Percentiles rank a stretch among this genome's conserved stretches.
Evolutionary conservation across 2,329 filamentous ascomycete genomes (phyloP).

Genomic region (Pestalotiopsis sp.): DNA sequence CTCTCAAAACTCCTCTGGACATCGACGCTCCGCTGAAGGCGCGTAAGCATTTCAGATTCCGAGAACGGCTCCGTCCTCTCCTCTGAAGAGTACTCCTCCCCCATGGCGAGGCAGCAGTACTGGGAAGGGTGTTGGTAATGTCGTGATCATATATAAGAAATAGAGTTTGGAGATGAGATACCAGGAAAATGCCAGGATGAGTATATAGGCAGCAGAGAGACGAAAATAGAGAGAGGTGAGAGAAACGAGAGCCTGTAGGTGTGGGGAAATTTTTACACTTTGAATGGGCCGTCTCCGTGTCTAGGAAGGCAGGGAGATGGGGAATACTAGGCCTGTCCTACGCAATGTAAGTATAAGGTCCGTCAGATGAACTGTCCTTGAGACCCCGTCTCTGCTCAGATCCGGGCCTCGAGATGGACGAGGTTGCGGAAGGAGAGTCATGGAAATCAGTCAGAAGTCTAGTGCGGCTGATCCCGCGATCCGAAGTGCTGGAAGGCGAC

Average conservation of each 20-base stretch:
- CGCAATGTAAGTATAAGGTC: slow-evolving; percentile 10
- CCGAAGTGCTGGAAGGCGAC: slow-evolving; percentile 4
- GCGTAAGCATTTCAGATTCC: slow-evolving; percentile 54
- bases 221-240: slow-evolving; percentile 12
- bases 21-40: slow-evolving; percentile 43
- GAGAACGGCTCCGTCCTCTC: slow-evolving; percentile 62
- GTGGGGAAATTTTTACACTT: slow-evolving; percentile 14
- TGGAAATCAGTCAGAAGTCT: slow-evolving; percentile 29
- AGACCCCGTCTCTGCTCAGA: slow-evolving; percentile 17
- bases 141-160: background rate
- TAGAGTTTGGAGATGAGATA: background rate
- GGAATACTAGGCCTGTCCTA: background rate
- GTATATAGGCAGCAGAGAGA: slow-evolving; percentile 1
- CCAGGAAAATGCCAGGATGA: background rate
- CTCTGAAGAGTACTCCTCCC: slow-evolving; percentile 44
- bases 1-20: slow-evolving; percentile 42
- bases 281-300: slow-evolving; percentile 17
- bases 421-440: slow-evolving; percentile 23
- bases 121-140: background rate
- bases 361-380: slow-evolving; percentile 33
- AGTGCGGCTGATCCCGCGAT: slow-evolving; percentile 33
- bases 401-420: slow-evolving; percentile 12
- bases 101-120: slow-evolving; percentile 37
- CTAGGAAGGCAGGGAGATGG: background rate
- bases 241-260: background rate